Evolutionary conservation across 2,329 filamentous ascomycete species (phyloP), one percentile per base, ranked within the genome.

Genomic region (Chrysoporthe deuterocubensis): DNA sequence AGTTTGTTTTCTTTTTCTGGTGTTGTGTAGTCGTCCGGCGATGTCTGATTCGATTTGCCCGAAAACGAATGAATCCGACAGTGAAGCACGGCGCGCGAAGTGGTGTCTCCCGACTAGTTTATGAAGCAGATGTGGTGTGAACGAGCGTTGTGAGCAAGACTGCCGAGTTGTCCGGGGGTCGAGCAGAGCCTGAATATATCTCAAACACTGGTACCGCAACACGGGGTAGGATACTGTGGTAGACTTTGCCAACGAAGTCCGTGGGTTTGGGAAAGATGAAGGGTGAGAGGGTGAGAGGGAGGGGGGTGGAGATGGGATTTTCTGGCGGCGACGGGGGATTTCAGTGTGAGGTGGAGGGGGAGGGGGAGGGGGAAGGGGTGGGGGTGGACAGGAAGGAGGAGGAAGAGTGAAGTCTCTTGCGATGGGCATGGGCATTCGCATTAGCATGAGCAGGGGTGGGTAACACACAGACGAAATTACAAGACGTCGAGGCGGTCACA

Each of bases 211-310:
- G 66, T 67, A 65, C 64, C 42, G 66, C 52, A 74, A 72, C 63
- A 68, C 71, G 72, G 61, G 73, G 72, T 71, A 62, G 26, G 13
- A 60, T 8, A 48, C 40, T 18, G 26, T 32, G 42, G 68, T 70
- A 80, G 83, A 84, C 84, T 86, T 82, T 86, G 84, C 84, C 84
- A 86, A 85, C 84, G 84, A 86, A 85, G 84, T 76, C 80, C 77
- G 76, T 75, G 72, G 70, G 73, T 44, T 26, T 48, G 8, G 13
- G 59, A 16, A 34, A 61, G 59, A 61, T 70, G 61, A 68, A 63
- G 61, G 66, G n/a, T n/a, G n/a, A n/a, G 57, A 65, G 69, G 68
- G 54, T 66, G 44, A 70, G 65, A 66, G 68, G 67, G 66, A 70
- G 56, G 66, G 54, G 67, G 65, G 69, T 68, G 69, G 26, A 32